Base-by-base conservation (phyloP, 108 stramenopile species). In the Aurantiochytrium sp. region DNA sequence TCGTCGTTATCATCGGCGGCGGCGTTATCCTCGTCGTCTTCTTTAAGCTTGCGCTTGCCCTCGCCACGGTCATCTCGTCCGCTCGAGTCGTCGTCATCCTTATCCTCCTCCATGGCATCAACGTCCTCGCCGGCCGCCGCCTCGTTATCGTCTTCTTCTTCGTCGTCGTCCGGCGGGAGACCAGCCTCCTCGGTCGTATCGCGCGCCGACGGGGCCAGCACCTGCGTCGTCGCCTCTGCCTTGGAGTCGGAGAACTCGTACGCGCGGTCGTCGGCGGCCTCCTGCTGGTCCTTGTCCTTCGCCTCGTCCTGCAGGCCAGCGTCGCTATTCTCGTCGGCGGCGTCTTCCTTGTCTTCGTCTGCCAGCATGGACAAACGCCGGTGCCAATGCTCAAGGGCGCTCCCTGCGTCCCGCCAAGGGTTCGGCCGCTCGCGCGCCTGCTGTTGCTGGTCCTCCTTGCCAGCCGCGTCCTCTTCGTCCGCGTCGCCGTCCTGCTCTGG, bases 161-260 rank as follows among this genome's bases (percentile, higher is more conserved):
- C 69, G 4, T 36, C 50, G 6, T 48, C 45, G 12, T 81, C 45
- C 6, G 21, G 24, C 6, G 73, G 45, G 27, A 48, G 39, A 30
- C 45, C 73, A 17, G 39, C 42, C 17, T 41, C 73, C 15, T 81
- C 73, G 39, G 39, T 48, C 21, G 39, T 48, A 30, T 91, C 92
- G 52, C 93, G 89, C 22, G 86, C 42, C 50, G 73, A 48, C 6
- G 73, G 73, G 6, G 95, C 96, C 21, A 97, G 89, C 24, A 96
- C 95, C 86, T 97, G 96, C 4, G 94, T 94, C 24, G 92, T 89
- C 42, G 86, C 91, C n/a, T 94, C 91, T 87, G 93, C 90, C 24
- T 95, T 89, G 45, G 92, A 87, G 27, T 91, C 91, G 4, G 93
- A 89, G 55, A 93, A 95, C 90, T 97, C 95, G 85, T 94, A 96